Conservation (phyloP, 805 yeast genomes). For the Pichia phayaonensis region DNA sequence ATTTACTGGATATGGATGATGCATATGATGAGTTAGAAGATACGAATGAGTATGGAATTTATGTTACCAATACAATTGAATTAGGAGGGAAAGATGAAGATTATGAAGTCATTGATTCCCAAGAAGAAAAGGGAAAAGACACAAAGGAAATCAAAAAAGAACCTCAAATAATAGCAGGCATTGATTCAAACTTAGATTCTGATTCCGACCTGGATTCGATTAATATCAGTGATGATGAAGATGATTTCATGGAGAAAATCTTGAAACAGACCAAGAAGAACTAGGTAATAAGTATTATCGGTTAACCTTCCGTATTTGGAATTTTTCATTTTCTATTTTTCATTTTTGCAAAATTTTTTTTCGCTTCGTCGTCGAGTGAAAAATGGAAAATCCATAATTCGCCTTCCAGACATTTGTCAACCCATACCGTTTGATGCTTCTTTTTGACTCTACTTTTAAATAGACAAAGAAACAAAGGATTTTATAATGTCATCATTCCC, state of each 20-base stretch:
- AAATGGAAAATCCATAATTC: neutral
- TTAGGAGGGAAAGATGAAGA: conserved; percentile 2
- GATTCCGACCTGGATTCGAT: neutral
- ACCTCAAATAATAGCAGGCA: too few relatives aligned
- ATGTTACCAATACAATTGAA: conserved; percentile 25
- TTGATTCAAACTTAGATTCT: neutral
- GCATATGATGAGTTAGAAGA: conserved; percentile 41
- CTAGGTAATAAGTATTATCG: neutral
- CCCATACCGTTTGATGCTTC: neutral
- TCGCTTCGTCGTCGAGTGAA: neutral
- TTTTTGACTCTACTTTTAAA: neutral
- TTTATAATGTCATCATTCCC: conserved; percentile 25
- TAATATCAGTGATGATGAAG: neutral
- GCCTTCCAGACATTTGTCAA: neutral
- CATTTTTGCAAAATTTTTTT: too few relatives aligned
- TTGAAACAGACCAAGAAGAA: neutral
- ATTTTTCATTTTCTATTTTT: too few relatives aligned
- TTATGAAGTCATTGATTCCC: neutral
- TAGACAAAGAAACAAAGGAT: too few relatives aligned
- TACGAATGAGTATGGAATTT: conserved; percentile 34
- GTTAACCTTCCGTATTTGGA: neutral
- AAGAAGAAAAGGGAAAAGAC: neutral
- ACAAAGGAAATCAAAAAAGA: neutral
- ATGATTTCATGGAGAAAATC: neutral
- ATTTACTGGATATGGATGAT: conserved; percentile 27